Evolutionary conservation across 2,329 filamentous ascomycete species (phyloP), one percentile per base, ranked within the genome.

Genomic region (Aureobasidium namibiae): DNA sequence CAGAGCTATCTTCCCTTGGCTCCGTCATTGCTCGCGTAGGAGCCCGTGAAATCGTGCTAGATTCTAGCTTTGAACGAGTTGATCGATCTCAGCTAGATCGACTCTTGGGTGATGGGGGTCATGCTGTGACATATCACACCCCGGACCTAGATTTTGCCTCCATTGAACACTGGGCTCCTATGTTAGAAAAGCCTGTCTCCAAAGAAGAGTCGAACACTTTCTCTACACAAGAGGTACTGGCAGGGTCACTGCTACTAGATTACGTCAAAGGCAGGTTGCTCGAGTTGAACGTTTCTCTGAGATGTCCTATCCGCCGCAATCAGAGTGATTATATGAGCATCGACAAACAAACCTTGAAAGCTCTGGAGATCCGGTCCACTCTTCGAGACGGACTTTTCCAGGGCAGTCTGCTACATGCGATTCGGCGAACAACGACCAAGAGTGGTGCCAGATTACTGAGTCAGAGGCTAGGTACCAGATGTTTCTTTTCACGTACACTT

Each of bases 341-440:
- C 65, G 94, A 99, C 75, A 92, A 88, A 69, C 95, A 92, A 68
- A 96, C 88, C 64, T 81, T 99, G 74, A 83, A 89, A 61, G 90
- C 92, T 1, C 79, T 99, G 4, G 94, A 99, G 72, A 89, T 99
- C 64, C 85, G 90, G 64, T 85, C 86, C 69, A 97, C 94, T 0
- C 84, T 95, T 53, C 83, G 88, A 50, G 92, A 97, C 66, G 86
- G 88, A 2, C 74, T 81, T 21, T 87, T 88, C 39, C 85, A 87
- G 63, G 94, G 94, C 5, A 96, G 92, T 68, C 76, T 99, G 44
- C 76, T 99, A 38, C 91, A 97, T 73, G 88, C 90, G n/a, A 82
- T 97, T 56, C 84, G 92, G 61, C 83, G 87, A 56, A 99, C 94
- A 0, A 89, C 91, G 16, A 99, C 94, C 0, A 95, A 92, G 69